Percentiles rank a stretch among this genome's conserved stretches.
Conservation (phyloP, 176 grass and related monocot species). For the Olyra latifolia region DNA sequence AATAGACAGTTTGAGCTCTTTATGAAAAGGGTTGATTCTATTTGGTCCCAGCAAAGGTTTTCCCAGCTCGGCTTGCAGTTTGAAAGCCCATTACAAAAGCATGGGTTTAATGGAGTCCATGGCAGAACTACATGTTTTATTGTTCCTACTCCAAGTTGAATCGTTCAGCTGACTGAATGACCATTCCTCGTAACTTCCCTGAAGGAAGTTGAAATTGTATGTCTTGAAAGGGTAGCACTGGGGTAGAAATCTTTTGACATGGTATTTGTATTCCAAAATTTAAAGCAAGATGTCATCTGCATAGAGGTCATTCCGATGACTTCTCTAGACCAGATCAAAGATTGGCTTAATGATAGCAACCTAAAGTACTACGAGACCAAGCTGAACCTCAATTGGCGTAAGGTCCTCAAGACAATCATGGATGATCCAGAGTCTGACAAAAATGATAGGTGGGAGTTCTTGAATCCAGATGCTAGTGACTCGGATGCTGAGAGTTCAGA, state of each 20-base stretch:
- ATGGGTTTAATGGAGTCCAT: slow-evolving; percentile 62
- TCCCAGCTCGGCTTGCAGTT: slow-evolving; percentile 55
- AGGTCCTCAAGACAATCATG: slow-evolving; percentile 53
- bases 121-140: slow-evolving; percentile 63
- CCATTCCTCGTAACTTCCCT: slow-evolving; percentile 60
- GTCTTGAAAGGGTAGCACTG: slow-evolving; percentile 65
- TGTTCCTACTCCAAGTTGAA: slow-evolving; percentile 59
- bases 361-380: slow-evolving; percentile 72
- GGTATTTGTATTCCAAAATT: slow-evolving; percentile 68
- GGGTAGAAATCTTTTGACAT: slow-evolving; percentile 64
- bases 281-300: slow-evolving; percentile 57
- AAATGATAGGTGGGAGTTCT: slow-evolving; percentile 62
- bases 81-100: slow-evolving; percentile 56
- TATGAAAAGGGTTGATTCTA: slow-evolving; percentile 62
- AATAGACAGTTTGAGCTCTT: slow-evolving; percentile 69
- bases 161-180: slow-evolving; percentile 60
- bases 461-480: slow-evolving; percentile 74
- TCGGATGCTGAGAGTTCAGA: slow-evolving; percentile 49
- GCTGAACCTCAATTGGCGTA: slow-evolving; percentile 69
- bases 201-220: slow-evolving; percentile 74
- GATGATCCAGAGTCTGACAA: slow-evolving; percentile 53
- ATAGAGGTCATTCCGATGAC: slow-evolving; percentile 61
- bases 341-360: slow-evolving; percentile 58
- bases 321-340: slow-evolving; percentile 56
- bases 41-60: slow-evolving; percentile 58